A percentile compares a stretch with the other conserved stretches of the same genome.
These are phyloP conservation scores for Limonium bicolor DNA, from an alignment of 148 eudicot genomes.

Conservation along the genomic window DNA sequence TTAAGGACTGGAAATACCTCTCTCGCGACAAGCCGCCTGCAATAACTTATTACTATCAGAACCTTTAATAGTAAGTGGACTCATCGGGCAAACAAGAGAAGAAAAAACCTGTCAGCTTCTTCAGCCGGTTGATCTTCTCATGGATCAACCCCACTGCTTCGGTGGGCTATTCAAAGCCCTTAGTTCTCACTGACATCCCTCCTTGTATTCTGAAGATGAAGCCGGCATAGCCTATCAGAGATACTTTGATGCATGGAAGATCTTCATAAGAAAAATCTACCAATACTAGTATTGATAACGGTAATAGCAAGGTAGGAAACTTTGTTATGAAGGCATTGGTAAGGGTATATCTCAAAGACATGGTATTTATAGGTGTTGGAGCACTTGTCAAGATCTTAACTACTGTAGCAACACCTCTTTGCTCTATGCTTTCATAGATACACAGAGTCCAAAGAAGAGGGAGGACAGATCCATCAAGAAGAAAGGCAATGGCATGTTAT, in stretches of 20 bases:
- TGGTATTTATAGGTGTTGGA: conserved; percentile 23
- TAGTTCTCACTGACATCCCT: conserved; percentile 43
- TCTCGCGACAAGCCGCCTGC: conserved; percentile 3
- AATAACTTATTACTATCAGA: conserved; percentile 16
- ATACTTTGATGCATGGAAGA: conserved; percentile 22
- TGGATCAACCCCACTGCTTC: conserved; percentile 45
- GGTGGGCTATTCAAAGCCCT: conserved; percentile 29
- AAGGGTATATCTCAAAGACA: conserved; percentile 31
- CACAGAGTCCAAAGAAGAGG: conserved; percentile 12
- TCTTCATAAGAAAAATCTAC: conserved; percentile 9
- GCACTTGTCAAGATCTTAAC: conserved; percentile 21
- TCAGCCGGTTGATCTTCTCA: conserved; percentile 36
- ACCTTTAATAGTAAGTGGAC: conserved; percentile 25
- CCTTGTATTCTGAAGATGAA: conserved; percentile 39
- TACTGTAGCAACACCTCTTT: conserved; percentile 31
- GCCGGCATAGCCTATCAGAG: conserved; percentile 29
- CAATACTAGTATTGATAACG: no score
- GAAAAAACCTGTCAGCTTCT: conserved; percentile 15
- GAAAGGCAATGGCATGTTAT: conserved; percentile 14
- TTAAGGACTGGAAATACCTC: no score
- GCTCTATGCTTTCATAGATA: conserved; percentile 45
- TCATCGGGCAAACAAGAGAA: conserved; percentile 2
- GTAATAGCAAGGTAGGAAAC: conserved; percentile 3
- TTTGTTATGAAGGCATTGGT: conserved; percentile 16
- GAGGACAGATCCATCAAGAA: no score